These are phyloP conservation scores for Nemania abortiva DNA, from an alignment of 2,329 filamentous ascomycete species.

Conservation along the genomic window DNA sequence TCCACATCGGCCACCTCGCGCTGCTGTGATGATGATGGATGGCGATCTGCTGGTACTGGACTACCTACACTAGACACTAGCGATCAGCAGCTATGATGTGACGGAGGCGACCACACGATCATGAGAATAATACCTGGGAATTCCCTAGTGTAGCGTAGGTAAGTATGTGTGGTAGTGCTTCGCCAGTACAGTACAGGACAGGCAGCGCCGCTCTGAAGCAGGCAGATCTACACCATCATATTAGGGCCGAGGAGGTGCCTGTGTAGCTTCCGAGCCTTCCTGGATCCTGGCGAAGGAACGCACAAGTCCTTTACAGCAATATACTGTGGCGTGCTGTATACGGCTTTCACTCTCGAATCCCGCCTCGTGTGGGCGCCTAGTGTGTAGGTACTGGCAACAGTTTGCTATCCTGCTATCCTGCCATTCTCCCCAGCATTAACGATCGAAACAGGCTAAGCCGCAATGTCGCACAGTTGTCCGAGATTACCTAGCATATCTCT, in stretches of 20 bases:
- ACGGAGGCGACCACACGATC: slow-evolving; percentile 2
- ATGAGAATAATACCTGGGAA: slow-evolving; percentile 10
- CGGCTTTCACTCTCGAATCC: slow-evolving; percentile 7
- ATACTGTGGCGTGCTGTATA: slow-evolving; percentile 5
- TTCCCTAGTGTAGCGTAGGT: not conserved
- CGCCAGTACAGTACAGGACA: not conserved
- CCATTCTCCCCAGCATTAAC: slow-evolving; percentile 16
- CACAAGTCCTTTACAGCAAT: not conserved
- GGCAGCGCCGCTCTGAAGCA: not conserved
- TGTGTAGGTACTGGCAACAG: slow-evolving; percentile 12
- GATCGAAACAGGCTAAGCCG: slow-evolving; percentile 29
- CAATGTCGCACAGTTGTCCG: slow-evolving; percentile 35
- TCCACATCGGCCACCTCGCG: slow-evolving; percentile 19
- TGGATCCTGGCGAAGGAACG: slow-evolving; percentile 24
- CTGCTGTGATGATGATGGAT: slow-evolving; percentile 12
- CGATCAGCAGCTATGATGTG: slow-evolving; percentile 32
- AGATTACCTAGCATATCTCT: slow-evolving; percentile 33
- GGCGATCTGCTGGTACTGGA: slow-evolving; percentile 17
- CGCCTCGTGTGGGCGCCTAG: not conserved
- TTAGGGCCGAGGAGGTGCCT: slow-evolving; percentile 25
- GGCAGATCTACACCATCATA: slow-evolving; percentile 13
- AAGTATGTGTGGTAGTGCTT: not conserved
- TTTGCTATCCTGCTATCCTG: slow-evolving; percentile 29
- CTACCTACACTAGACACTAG: not conserved
- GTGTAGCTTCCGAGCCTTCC: slow-evolving; percentile 30